Percentiles rank a stretch among this genome's conserved stretches.
phyloP scores from a whole-genome alignment of 495 filamentous ascomycete genomes.

The Rostrohypoxylon terebratum region DNA sequence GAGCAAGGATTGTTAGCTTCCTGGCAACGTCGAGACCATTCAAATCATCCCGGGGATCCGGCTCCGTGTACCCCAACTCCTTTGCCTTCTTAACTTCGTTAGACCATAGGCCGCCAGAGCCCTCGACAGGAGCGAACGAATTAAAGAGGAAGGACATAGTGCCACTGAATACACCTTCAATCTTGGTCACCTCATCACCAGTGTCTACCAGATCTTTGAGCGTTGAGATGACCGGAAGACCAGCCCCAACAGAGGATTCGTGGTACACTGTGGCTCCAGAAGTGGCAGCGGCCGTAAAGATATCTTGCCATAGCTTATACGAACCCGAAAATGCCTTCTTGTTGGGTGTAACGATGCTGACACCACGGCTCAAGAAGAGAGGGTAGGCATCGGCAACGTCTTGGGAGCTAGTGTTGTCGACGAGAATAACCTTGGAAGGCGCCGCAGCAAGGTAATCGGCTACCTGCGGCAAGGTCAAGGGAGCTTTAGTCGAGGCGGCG shows the following conservation, averaged over 20 bases:
- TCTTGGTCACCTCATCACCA: conserved; percentile 85
- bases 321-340: conserved; percentile 93
- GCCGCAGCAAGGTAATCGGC: conserved; percentile 75
- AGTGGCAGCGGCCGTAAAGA: conserved; percentile 72
- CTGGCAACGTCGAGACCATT: conserved; percentile 96
- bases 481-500: conserved; percentile 66
- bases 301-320: conserved; percentile 81
- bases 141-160: conserved; percentile 98
- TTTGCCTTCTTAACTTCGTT: conserved; percentile 90
- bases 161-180: conserved; percentile 96
- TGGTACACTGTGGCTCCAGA: conserved; percentile 86
- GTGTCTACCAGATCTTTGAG: conserved; percentile 89
- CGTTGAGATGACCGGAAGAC: conserved; percentile 90
- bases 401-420: conserved; percentile 94
- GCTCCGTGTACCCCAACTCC: conserved; percentile 96
- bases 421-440: conserved; percentile 78
- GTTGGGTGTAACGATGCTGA: conserved; percentile 94
- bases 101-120: conserved; percentile 79
- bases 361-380: conserved; percentile 76
- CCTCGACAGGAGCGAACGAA: conserved; percentile 83
- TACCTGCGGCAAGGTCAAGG: conserved; percentile 72
- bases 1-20: conserved; percentile 94
- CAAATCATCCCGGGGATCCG: conserved; percentile 93
- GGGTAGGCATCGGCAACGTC: conserved; percentile 84
- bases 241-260: conserved; percentile 91